Evolutionary conservation across 2,329 filamentous ascomycete species (phyloP).

Genomic region (Fusarium torulosum): DNA sequence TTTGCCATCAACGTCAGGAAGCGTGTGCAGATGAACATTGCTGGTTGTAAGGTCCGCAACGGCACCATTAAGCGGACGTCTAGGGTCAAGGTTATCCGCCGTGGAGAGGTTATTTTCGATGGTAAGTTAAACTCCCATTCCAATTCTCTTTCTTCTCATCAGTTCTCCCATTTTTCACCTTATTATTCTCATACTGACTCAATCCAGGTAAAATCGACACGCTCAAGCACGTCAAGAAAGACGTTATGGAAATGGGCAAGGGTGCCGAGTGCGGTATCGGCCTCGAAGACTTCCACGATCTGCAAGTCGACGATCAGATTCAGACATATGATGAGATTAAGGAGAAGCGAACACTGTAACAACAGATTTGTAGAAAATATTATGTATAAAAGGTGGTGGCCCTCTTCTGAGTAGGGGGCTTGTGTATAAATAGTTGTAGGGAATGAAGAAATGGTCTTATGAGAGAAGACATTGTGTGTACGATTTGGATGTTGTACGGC

Average conservation of each 20-base stretch:
- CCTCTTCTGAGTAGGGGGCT: neutral
- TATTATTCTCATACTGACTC: neutral
- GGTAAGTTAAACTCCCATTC: constrained; percentile 69
- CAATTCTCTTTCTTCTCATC: neutral
- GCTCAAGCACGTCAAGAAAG: constrained; percentile 93
- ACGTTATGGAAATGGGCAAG: constrained; percentile 89
- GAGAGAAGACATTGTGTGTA: constrained; percentile 10
- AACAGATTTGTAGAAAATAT: constrained; percentile 40
- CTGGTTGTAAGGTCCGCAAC: constrained; percentile 89
- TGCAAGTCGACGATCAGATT: constrained; percentile 84
- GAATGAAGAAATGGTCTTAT: constrained; percentile 24
- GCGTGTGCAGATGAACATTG: constrained; percentile 78
- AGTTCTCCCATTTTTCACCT: neutral
- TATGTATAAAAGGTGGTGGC: constrained; percentile 34
- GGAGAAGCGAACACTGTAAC: constrained; percentile 74
- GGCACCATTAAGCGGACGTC: constrained; percentile 74
- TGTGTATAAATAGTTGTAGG: constrained; percentile 33
- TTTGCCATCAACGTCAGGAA: constrained; percentile 88
- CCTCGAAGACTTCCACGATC: constrained; percentile 83
- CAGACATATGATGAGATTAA: constrained; percentile 86
- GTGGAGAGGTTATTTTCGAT: constrained; percentile 79
- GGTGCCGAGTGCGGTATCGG: constrained; percentile 93
- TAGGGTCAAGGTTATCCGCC: constrained; percentile 78
- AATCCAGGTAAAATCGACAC: constrained; percentile 78
- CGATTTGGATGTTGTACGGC: constrained; percentile 9